Evolutionary conservation across 1,284 basidiomycete species (phyloP).

Genomic region (Flammula alnicola): DNA sequence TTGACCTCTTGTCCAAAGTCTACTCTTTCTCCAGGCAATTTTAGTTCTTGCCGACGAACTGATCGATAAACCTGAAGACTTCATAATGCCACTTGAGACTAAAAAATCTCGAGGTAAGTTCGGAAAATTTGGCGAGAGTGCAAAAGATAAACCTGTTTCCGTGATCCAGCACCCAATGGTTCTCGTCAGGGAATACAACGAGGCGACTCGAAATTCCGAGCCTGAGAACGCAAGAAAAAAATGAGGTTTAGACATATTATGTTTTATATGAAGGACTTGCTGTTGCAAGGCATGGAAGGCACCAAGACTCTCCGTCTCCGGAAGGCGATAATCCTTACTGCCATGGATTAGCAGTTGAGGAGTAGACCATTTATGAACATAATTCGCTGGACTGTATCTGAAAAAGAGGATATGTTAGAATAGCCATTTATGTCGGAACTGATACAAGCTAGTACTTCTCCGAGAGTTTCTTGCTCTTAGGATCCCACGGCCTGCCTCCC

Average conservation of each 20-base stretch:
- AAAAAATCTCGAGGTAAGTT: conserved; percentile 2
- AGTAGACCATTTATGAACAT: conserved; percentile 83
- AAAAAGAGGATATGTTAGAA: conserved; percentile 3
- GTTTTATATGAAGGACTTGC: conserved; percentile 48
- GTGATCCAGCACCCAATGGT: conserved; percentile 87
- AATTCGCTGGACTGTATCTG: conserved; percentile 77
- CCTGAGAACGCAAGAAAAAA: conserved; percentile 41
- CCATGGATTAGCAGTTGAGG: conserved; percentile 87
- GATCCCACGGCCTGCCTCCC: conserved; percentile 80
- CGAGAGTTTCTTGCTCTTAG: conserved; percentile 56
- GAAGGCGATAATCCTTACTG: conserved; percentile 84
- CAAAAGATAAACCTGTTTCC: conserved; percentile 60
- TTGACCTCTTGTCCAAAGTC: too few relatives aligned
- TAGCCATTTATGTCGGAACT: neutral
- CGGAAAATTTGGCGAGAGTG: neutral
- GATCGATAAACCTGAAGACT: conserved; percentile 86
- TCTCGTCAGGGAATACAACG: conserved; percentile 92
- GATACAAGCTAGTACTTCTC: conserved; percentile 49
- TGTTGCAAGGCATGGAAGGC: conserved; percentile 83
- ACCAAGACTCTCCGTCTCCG: conserved; percentile 82
- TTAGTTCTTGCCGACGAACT: conserved; percentile 65
- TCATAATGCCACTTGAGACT: conserved; percentile 88
- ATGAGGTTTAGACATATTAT: neutral
- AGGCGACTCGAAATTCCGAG: conserved; percentile 79
- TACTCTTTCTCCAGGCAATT: too few relatives aligned